Conservation (phyloP, 495 filamentous ascomycete genomes). For the Copromyces sp. region DNA sequence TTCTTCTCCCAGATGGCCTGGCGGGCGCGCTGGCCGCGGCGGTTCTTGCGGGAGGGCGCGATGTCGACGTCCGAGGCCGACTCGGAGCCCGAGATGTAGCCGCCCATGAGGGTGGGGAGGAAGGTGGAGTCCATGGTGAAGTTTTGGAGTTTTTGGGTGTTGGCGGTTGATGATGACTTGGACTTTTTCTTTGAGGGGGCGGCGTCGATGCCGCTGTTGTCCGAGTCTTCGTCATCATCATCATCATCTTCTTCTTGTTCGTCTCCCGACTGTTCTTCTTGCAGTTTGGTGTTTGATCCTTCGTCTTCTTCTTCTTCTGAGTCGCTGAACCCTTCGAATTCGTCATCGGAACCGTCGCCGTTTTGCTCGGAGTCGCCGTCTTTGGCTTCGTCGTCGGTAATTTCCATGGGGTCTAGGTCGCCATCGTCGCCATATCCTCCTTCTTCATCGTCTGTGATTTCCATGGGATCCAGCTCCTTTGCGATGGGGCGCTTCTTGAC, state of each 20-base stretch:
- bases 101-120: constrained; percentile 79
- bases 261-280: constrained; percentile 4
- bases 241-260: not conserved
- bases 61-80: constrained; percentile 44
- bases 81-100: constrained; percentile 87
- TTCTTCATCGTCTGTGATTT: constrained; percentile 12
- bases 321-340: constrained; percentile 12
- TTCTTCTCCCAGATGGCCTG: constrained; percentile 89
- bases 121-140: constrained; percentile 53
- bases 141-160: constrained; percentile 13
- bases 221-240: not conserved
- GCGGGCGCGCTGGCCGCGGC: constrained; percentile 79
- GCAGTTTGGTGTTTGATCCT: constrained; percentile 1
- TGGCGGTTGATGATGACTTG: constrained; percentile 16
- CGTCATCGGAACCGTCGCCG: constrained; percentile 1
- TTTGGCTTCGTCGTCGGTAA: constrained; percentile 11
- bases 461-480: constrained; percentile 14
- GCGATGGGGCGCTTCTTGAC: not conserved
- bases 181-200: constrained; percentile 6
- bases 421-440: not conserved
- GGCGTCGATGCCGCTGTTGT: constrained; percentile 13
- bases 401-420: constrained; percentile 12
- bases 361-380: not conserved
- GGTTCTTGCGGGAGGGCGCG: constrained; percentile 55
- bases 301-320: not conserved